A percentile compares a stretch with the other conserved stretches of the same genome.
phyloP scores from a whole-genome alignment of 352 stramenopile genomes.

The Phytophthora sp. region DNA sequence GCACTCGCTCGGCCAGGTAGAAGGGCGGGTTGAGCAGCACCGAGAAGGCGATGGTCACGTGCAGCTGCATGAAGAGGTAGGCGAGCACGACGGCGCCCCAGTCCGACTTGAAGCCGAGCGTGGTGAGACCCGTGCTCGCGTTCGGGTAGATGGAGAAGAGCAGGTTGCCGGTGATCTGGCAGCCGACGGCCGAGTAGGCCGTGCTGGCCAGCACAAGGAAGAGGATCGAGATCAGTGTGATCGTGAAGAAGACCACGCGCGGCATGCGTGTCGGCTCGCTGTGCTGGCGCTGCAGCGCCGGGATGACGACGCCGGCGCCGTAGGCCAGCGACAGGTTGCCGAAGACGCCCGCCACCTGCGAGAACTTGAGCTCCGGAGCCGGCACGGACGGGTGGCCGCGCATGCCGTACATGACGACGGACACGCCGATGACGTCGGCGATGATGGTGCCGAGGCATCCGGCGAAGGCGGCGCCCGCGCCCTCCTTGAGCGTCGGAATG shows the following conservation, averaged over 20 bases:
- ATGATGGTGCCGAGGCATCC: slow-evolving; percentile 50
- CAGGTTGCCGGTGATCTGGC: slow-evolving; percentile 42
- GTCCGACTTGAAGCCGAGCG: slow-evolving; percentile 38
- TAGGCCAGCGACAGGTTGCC: slow-evolving; percentile 28
- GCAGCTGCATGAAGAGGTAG: slow-evolving; percentile 55
- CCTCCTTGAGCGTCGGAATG: slow-evolving; percentile 62
- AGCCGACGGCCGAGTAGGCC: slow-evolving; percentile 41
- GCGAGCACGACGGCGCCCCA: slow-evolving; percentile 40
- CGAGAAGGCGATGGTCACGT: slow-evolving; percentile 56
- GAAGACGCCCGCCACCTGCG: slow-evolving; percentile 23
- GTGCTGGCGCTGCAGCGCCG: slow-evolving; percentile 22
- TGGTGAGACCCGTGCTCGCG: slow-evolving; percentile 20
- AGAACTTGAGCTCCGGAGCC: slow-evolving; percentile 16
- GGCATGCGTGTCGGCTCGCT: slow-evolving; percentile 41
- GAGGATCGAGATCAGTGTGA: slow-evolving; percentile 39
- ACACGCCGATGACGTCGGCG: slow-evolving; percentile 23
- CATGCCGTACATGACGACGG: slow-evolving; percentile 28
- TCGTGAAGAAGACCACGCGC: slow-evolving; percentile 41
- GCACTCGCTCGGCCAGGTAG: slow-evolving; percentile 41
- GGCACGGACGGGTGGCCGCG: slow-evolving; percentile 25
- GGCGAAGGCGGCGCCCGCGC: slow-evolving; percentile 48
- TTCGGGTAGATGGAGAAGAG: slow-evolving; percentile 37
- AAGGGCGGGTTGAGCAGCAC: slow-evolving; percentile 66
- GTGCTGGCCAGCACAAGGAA: slow-evolving; percentile 41
- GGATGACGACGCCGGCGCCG: slow-evolving; percentile 22